Conservation (phyloP, 805 yeast species). For the Hyphopichia homilentoma region DNA sequence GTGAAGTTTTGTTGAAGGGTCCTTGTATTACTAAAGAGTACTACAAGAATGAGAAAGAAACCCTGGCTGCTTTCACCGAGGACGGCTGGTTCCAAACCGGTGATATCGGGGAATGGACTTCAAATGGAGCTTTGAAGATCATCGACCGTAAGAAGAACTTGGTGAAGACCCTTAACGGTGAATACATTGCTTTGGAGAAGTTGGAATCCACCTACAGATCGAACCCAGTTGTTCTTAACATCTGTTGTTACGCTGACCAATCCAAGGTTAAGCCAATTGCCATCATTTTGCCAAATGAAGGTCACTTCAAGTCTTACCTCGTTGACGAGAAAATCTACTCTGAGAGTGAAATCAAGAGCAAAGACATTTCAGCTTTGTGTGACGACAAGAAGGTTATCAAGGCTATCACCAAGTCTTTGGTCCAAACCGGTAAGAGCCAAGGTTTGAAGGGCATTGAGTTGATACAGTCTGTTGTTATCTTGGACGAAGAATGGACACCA, state of each 20-base stretch:
- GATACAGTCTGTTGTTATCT: slow-evolving; percentile 69
- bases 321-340: slow-evolving; percentile 50
- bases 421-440: slow-evolving; percentile 73
- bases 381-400: slow-evolving; percentile 53
- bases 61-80: slow-evolving; percentile 64
- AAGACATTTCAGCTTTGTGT: slow-evolving; percentile 46
- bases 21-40: slow-evolving; percentile 70
- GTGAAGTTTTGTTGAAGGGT: slow-evolving; percentile 85
- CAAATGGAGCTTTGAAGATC: slow-evolving; percentile 71
- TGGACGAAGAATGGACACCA: slow-evolving; percentile 97
- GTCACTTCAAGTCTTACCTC: slow-evolving; percentile 51
- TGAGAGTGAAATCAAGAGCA: slow-evolving; percentile 42
- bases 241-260: slow-evolving; percentile 92
- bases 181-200: slow-evolving; percentile 95
- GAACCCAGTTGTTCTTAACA: slow-evolving; percentile 66
- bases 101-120: slow-evolving; percentile 92
- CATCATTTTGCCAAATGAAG: slow-evolving; percentile 78
- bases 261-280: slow-evolving; percentile 88
- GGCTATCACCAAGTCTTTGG: slow-evolving; percentile 54
- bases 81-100: slow-evolving; percentile 97
- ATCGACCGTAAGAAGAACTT: slow-evolving; percentile 95
- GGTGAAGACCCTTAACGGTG: slow-evolving; percentile 95
- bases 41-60: slow-evolving; percentile 80
- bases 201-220: slow-evolving; percentile 89
- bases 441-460: slow-evolving; percentile 87